A percentile compares a stretch with the other conserved stretches of the same genome.
Evolutionary conservation across 1,284 basidiomycete species (phyloP).

Genomic region (Xerocomus minutiporus): DNA sequence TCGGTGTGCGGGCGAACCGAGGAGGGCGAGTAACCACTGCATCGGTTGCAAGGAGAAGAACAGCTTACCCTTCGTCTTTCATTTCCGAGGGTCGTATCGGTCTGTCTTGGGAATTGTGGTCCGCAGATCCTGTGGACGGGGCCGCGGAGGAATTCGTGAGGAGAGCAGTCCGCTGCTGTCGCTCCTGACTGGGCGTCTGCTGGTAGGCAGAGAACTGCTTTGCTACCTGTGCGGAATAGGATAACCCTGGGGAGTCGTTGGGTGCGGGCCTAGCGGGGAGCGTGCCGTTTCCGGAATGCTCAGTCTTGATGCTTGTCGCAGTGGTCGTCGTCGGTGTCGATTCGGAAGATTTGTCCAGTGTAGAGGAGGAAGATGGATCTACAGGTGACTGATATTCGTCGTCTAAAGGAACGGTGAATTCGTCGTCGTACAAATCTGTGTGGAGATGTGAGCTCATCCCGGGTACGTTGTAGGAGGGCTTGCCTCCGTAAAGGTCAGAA

Average conservation of each 20-base stretch:
- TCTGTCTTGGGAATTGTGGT: slow-evolving; percentile 25
- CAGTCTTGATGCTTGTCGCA: slow-evolving; percentile 12
- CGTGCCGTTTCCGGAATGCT: slow-evolving; percentile 18
- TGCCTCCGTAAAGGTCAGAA: slow-evolving; percentile 39
- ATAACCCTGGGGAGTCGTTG: slow-evolving; percentile 28
- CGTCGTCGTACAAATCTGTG: slow-evolving; percentile 42
- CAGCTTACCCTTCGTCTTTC: slow-evolving; percentile 90
- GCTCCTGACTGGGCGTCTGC: slow-evolving; percentile 64
- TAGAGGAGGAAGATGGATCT: slow-evolving; percentile 14
- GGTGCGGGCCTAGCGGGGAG: slow-evolving; percentile 34
- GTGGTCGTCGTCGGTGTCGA: slow-evolving; percentile 10
- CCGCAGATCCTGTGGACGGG: slow-evolving; percentile 27
- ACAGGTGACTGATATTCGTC: slow-evolving; percentile 30
- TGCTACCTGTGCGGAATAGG: slow-evolving; percentile 68
- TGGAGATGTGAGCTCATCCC: slow-evolving; percentile 5
- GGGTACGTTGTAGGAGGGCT: background rate
- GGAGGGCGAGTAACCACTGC: slow-evolving; percentile 11
- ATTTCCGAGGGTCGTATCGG: slow-evolving; percentile 75
- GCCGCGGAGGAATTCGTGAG: slow-evolving; percentile 15
- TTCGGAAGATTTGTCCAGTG: slow-evolving; percentile 10
- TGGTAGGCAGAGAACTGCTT: slow-evolving; percentile 66
- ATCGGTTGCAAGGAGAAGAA: slow-evolving; percentile 21
- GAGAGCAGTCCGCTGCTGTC: slow-evolving; percentile 43
- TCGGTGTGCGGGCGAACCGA: slow-evolving; percentile 2
- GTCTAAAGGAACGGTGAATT: slow-evolving; percentile 35